Percentiles rank a stretch among this genome's conserved stretches.
These are phyloP conservation scores for Fraxinus albicans DNA, from an alignment of 305 asterid species.

Conservation along the genomic window DNA sequence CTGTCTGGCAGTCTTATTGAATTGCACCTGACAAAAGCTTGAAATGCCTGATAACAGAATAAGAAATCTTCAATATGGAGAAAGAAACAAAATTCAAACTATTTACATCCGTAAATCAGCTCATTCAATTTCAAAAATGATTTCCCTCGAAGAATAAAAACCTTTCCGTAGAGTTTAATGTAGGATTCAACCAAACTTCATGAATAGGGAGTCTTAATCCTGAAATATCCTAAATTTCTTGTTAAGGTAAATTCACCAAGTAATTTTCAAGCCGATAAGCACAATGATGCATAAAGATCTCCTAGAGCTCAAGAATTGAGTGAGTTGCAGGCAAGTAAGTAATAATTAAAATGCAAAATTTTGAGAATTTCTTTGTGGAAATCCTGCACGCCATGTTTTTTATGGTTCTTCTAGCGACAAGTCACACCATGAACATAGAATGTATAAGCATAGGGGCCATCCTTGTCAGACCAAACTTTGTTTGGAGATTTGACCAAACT, in stretches of 20 bases:
- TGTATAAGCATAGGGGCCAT: neutral
- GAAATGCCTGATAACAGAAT: neutral
- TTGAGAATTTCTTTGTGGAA: neutral
- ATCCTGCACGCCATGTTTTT: neutral
- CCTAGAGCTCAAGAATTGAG: neutral
- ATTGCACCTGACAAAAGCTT: neutral
- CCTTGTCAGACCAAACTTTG: neutral
- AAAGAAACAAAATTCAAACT: neutral
- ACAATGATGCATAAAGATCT: neutral
- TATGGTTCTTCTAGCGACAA: neutral
- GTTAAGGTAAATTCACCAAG: neutral
- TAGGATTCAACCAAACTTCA: neutral
- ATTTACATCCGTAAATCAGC: neutral
- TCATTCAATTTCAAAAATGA: neutral
- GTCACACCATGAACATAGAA: neutral
- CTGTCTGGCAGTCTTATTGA: neutral
- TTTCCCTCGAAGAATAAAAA: neutral
- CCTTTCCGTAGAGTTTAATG: neutral
- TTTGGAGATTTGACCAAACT: slow-evolving; percentile 18
- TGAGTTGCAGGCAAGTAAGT: neutral
- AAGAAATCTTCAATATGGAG: neutral
- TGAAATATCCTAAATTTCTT: neutral
- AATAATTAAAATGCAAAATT: neutral
- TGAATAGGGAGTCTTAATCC: neutral
- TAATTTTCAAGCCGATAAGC: neutral